These are phyloP conservation scores for Terfezia claveryi DNA, from an alignment of 495 filamentous ascomycete genomes.

Conservation along the genomic window DNA sequence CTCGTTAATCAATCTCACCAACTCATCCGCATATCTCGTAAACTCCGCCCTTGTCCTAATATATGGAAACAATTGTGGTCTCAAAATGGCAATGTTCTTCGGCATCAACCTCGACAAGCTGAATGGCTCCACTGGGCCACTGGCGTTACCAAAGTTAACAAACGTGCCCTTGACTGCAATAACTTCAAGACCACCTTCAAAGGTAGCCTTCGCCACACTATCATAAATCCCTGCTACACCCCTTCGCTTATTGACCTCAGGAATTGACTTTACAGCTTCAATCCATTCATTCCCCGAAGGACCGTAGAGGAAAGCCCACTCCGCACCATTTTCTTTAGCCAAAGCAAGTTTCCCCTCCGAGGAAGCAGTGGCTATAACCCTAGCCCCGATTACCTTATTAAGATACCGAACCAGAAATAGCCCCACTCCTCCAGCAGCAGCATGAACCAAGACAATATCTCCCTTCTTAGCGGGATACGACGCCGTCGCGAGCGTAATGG, in stretches of 20 bases:
- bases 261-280: slow-evolving; percentile 39
- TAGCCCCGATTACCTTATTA: slow-evolving; percentile 42
- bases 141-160: slow-evolving; percentile 73
- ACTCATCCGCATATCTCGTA: slow-evolving; percentile 43
- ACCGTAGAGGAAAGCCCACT: slow-evolving; percentile 49
- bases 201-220: slow-evolving; percentile 69
- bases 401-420: slow-evolving; percentile 58
- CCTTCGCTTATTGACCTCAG: slow-evolving; percentile 22
- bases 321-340: slow-evolving; percentile 45
- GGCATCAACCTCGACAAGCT: slow-evolving; percentile 39
- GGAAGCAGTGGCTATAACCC: slow-evolving; percentile 64
- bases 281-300: slow-evolving; percentile 41
- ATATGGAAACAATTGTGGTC: slow-evolving; percentile 56
- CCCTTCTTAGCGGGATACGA: slow-evolving; percentile 48
- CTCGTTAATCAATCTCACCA: slow-evolving; percentile 47
- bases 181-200: slow-evolving; percentile 59
- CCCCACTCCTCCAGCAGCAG: slow-evolving; percentile 77
- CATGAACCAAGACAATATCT: slow-evolving; percentile 74
- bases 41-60: slow-evolving; percentile 57
- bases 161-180: slow-evolving; percentile 66
- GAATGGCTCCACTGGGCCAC: slow-evolving; percentile 59
- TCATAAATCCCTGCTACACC: slow-evolving; percentile 75
- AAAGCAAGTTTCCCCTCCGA: slow-evolving; percentile 48
- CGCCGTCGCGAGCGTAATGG: slow-evolving; percentile 61
- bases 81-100: slow-evolving; percentile 62